Percentiles rank a stretch among this genome's conserved stretches.
These are phyloP conservation scores for Piromyces finnis DNA, from an alignment of 192 early-diverging fungal genomes.

Conservation along the genomic window DNA sequence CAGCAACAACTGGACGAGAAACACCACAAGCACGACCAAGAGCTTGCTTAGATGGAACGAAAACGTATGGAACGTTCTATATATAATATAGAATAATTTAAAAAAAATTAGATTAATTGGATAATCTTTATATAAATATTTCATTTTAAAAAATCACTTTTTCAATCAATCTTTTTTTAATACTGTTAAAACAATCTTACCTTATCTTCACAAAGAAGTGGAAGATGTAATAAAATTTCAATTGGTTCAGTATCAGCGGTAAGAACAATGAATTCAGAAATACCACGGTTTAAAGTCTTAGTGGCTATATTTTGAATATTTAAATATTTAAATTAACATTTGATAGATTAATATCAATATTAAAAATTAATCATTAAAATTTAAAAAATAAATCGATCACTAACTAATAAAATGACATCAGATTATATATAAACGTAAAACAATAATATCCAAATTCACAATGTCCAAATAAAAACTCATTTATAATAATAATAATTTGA, in stretches of 20 bases:
- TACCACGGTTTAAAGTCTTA: constrained; percentile 98
- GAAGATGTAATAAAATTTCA: constrained; percentile 93
- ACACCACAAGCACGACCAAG: constrained; percentile 97
- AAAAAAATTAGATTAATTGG: not conserved
- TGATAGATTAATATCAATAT: no score
- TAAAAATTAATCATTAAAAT: no score
- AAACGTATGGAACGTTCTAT: constrained; percentile 97
- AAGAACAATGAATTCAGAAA: constrained; percentile 97
- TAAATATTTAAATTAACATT: no score
- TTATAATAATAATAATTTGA: no score
- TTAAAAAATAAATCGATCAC: no score
- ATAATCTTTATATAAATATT: no score
- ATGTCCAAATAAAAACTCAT: no score
- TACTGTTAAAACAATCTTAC: constrained; percentile 5
- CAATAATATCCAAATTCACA: no score
- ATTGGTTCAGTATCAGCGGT: constrained; percentile 95
- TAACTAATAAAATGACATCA: no score
- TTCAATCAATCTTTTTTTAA: no score
- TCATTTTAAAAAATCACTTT: no score
- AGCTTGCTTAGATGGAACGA: constrained; percentile 90
- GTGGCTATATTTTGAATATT: constrained; percentile 32
- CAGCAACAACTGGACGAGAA: constrained; percentile 78
- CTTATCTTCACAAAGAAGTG: constrained; percentile 97
- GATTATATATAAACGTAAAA: no score
- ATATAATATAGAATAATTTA: not conserved